Evolutionary conservation across 1,139 yeast species (phyloP).

Genomic region (Geotrichum citri-aurantii): DNA sequence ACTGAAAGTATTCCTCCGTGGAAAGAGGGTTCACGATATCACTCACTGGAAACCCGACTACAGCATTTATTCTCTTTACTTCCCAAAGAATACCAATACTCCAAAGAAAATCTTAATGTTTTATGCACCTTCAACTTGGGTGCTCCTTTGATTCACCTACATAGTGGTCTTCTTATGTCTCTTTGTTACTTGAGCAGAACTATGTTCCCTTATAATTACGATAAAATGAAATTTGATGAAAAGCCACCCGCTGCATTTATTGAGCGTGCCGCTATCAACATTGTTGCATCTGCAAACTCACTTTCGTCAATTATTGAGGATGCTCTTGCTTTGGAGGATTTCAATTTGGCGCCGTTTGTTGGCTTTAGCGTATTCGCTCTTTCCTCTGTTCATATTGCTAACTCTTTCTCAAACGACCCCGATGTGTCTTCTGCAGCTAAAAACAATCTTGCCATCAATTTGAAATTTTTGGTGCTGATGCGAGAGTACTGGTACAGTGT

Average conservation of each 20-base stretch:
- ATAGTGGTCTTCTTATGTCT: constrained; percentile 26
- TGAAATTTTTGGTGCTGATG: constrained; percentile 31
- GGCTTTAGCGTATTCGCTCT: constrained; percentile 37
- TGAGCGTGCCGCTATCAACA: constrained; percentile 29
- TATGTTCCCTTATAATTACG: constrained; percentile 23
- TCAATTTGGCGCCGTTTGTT: constrained; percentile 36
- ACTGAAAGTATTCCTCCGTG: constrained; percentile 25
- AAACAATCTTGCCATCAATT: constrained; percentile 33
- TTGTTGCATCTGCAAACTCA: constrained; percentile 33
- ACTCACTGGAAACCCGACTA: constrained; percentile 16
- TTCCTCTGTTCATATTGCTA: constrained; percentile 36
- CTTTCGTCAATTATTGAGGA: constrained; percentile 34
- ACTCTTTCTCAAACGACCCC: constrained; percentile 33
- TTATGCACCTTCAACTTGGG: constrained; percentile 23
- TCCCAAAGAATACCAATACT: constrained; percentile 26
- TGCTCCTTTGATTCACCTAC: constrained; percentile 28
- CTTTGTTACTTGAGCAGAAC: constrained; percentile 28
- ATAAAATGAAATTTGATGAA: constrained; percentile 17
- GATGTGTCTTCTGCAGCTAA: constrained; percentile 31
- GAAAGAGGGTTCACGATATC: constrained; percentile 23
- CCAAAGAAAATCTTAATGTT: constrained; percentile 23
- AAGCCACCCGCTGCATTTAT: constrained; percentile 30
- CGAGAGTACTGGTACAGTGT: constrained; percentile 36
- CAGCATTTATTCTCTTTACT: constrained; percentile 19
- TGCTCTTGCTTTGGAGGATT: constrained; percentile 31